Evolutionary conservation across 768 basidiomycete species (phyloP).

Genomic region (Coprinopsis strossmayeri): DNA sequence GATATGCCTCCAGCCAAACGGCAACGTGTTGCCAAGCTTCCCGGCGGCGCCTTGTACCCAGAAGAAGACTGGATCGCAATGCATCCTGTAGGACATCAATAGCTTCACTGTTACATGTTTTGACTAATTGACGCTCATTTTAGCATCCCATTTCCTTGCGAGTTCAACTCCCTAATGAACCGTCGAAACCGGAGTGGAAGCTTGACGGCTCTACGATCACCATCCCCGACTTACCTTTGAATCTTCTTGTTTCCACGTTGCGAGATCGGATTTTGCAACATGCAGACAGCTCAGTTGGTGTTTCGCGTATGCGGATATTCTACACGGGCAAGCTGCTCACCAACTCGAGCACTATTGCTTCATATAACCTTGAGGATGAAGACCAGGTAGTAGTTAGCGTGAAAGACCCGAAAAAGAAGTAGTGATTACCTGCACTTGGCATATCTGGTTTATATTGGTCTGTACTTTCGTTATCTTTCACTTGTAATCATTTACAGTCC

Average conservation of each 20-base stretch:
- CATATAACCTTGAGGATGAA: constrained; percentile 88
- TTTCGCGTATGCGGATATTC: constrained; percentile 75
- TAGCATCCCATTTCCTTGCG: constrained; percentile 82
- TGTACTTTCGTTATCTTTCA: too few relatives aligned
- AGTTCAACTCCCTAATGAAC: constrained; percentile 77
- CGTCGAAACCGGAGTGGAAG: constrained; percentile 90
- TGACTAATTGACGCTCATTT: constrained; percentile 3
- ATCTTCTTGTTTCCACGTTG: constrained; percentile 77
- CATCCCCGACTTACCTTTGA: constrained; percentile 79
- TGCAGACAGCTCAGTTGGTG: constrained; percentile 71
- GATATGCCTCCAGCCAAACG: constrained; percentile 81
- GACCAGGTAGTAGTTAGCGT: constrained; percentile 75
- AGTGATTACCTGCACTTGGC: constrained; percentile 12
- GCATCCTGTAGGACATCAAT: constrained; percentile 61
- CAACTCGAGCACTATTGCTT: constrained; percentile 78
- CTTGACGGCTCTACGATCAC: constrained; percentile 74
- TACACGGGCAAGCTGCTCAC: constrained; percentile 82
- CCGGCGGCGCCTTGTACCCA: constrained; percentile 77
- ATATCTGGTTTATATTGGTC: too few relatives aligned
- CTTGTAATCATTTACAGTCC: too few relatives aligned
- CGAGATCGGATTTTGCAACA: constrained; percentile 82
- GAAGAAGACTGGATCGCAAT: constrained; percentile 87
- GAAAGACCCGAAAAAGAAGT: constrained; percentile 72
- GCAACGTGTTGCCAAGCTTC: constrained; percentile 79
- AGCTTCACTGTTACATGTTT: not conserved